A percentile compares a stretch with the other conserved stretches of the same genome.
phyloP scores from a whole-genome alignment of 306 rosid species.

The Lagenaria siceraria region DNA sequence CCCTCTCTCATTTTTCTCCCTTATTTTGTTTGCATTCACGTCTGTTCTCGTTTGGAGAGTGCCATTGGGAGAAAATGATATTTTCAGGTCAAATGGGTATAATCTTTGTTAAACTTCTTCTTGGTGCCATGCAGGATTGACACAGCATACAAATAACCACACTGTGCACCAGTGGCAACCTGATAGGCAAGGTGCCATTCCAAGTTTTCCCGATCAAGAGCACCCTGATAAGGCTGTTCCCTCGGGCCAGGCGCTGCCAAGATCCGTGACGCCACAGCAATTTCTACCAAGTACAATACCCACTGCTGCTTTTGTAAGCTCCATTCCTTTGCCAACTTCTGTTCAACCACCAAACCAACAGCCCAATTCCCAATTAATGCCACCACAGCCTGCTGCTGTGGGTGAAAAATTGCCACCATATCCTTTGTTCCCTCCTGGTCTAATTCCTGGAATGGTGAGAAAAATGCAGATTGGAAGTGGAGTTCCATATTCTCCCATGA shows the following conservation, averaged over 20 bases:
- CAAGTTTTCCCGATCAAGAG: slow-evolving; percentile 47
- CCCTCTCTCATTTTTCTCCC: not conserved
- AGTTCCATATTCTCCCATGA: slow-evolving; percentile 87
- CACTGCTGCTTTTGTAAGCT: slow-evolving; percentile 41
- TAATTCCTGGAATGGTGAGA: slow-evolving; percentile 95
- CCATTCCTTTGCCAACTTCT: slow-evolving; percentile 54
- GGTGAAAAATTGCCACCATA: slow-evolving; percentile 76
- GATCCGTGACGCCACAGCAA: slow-evolving; percentile 38
- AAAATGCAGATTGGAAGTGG: slow-evolving; percentile 99
- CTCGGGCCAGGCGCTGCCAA: slow-evolving; percentile 45
- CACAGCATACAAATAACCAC: slow-evolving; percentile 34
- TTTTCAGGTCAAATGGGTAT: not conserved
- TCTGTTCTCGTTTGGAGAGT: not conserved
- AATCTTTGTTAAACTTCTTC: not conserved
- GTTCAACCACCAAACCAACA: slow-evolving; percentile 54
- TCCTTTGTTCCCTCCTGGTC: slow-evolving; percentile 95
- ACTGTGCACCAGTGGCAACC: slow-evolving; percentile 58
- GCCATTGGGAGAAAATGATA: not conserved
- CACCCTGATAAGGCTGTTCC: slow-evolving; percentile 47
- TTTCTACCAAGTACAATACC: slow-evolving; percentile 58
- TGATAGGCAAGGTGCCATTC: slow-evolving; percentile 45
- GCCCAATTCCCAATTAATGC: slow-evolving; percentile 40
- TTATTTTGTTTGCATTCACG: not conserved
- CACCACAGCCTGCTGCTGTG: slow-evolving; percentile 32
- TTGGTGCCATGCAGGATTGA: slow-evolving; percentile 37